These are phyloP conservation scores for Prinsepia uniflora DNA, from an alignment of 306 rosid genomes.

Conservation along the genomic window DNA sequence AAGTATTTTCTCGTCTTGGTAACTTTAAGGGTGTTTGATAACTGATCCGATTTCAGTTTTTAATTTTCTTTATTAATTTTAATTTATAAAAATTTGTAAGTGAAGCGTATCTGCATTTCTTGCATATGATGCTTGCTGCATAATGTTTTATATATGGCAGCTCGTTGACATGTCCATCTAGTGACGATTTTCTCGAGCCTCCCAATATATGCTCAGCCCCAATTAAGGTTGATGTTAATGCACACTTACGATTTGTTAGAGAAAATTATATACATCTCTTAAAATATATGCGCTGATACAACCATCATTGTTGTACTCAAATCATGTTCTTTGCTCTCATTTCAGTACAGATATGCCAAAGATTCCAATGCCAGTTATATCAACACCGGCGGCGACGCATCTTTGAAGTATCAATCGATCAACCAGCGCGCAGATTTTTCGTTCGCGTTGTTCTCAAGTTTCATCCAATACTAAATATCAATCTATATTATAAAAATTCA, in stretches of 20 bases:
- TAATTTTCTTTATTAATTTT: too few relatives aligned
- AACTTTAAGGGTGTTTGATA: too few relatives aligned
- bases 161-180: conserved; percentile 54
- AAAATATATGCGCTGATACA: background rate
- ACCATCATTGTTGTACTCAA: too few relatives aligned
- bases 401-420: conserved; percentile 56
- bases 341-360: conserved; percentile 62
- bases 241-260: background rate
- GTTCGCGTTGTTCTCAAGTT: conserved; percentile 69
- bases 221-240: conserved; percentile 44
- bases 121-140: background rate
- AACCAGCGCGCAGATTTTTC: conserved; percentile 90
- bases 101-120: background rate
- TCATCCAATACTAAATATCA: background rate
- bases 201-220: conserved; percentile 83
- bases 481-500: too few relatives aligned
- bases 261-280: background rate
- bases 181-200: conserved; percentile 36
- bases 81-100: too few relatives aligned
- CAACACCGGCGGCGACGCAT: conserved; percentile 56
- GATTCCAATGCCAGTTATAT: conserved; percentile 38
- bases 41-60: too few relatives aligned
- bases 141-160: conserved; percentile 38
- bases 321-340: conserved; percentile 18
- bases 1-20: conserved; percentile 14